Evolutionary conservation across 352 stramenopile genomes (phyloP), one percentile per base, ranked within the genome.

Genomic region (Pythium monospermum): DNA sequence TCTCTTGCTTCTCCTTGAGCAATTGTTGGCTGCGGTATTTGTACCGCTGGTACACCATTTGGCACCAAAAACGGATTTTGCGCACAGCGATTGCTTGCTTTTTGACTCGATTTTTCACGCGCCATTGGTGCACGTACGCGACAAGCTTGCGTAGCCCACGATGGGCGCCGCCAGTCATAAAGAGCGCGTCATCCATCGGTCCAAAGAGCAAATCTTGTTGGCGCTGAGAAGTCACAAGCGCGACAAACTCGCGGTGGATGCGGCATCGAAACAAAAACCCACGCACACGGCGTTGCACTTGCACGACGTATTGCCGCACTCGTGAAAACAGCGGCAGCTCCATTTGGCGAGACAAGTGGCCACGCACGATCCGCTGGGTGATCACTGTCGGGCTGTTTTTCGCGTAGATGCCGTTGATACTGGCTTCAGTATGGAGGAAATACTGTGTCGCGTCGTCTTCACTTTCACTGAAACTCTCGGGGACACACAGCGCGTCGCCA

Each of bases 41-140:
- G 38, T 91, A 77, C 10, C 73, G 76, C 54, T 85, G 76, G 42
- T 77, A 79, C 30, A 87, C 66, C 71, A 88, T 74, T 61, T 85
- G 75, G 19, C 75, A 86, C 79, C 76, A 91, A 37, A 88, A 83
- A 3, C 71, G 75, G 33, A 87, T 91, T 55, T 88, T 91, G 46
- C 80, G 80, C 47, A 88, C 69, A 18, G 76, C 76, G 19, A 86
- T 71, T 2, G 73, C 71, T 10, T 80, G 74, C 41, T 88, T 88
- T 23, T 69, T 75, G 11, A 57, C 41, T 41, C 77, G 71, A 23
- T 75, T 81, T 19, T 59, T 59, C 22, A 66, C 58, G 23, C 76
- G 69, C 79, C 79, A 88, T n/a, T 68, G 55, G 36, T 71, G 73
- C 5, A 91, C 62, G 27, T 79, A 57, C 23, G 51, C 54, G 6